Evolutionary conservation across 768 basidiomycete species (phyloP).

Genomic region (Steccherinum ochraceum): DNA sequence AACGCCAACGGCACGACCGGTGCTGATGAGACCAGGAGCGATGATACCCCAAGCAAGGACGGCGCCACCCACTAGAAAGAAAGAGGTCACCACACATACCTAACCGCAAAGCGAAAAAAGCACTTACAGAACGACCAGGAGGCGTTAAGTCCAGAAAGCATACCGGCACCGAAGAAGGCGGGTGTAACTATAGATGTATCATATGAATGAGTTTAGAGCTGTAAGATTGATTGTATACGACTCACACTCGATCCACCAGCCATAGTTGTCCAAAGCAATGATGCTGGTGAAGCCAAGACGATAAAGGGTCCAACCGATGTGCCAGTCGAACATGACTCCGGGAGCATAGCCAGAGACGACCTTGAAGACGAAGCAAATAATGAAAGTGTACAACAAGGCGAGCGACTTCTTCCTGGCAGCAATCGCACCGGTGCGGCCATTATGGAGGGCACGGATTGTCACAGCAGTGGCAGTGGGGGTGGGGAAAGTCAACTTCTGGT

Average conservation of each 20-base stretch:
- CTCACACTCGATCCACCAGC: constrained; percentile 51
- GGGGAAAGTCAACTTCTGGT: constrained; percentile 58
- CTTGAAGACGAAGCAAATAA: constrained; percentile 42
- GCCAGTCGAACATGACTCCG: constrained; percentile 57
- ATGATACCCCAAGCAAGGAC: constrained; percentile 61
- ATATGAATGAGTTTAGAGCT: too few species aligned
- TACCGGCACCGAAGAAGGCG: constrained; percentile 57
- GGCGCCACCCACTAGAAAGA: constrained; percentile 40
- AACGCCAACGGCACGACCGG: constrained; percentile 42
- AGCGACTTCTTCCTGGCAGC: constrained; percentile 52
- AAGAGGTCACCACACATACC: not conserved
- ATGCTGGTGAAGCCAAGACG: constrained; percentile 54
- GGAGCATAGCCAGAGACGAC: constrained; percentile 53
- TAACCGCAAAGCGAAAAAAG: not conserved
- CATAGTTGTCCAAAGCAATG: constrained; percentile 52
- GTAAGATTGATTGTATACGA: too few species aligned
- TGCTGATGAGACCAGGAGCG: constrained; percentile 45
- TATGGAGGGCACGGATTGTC: constrained; percentile 57
- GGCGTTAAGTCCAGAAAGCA: constrained; percentile 51
- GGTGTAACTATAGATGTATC: too few species aligned
- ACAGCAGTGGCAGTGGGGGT: constrained; percentile 63
- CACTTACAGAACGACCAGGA: constrained; percentile 51
- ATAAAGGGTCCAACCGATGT: constrained; percentile 55
- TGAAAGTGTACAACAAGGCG: constrained; percentile 41
- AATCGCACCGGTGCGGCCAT: constrained; percentile 40